A percentile compares a stretch with the other conserved stretches of the same genome.
These are phyloP conservation scores for Penicillium verrucosum DNA, from an alignment of 2,329 filamentous ascomycete genomes.

Conservation along the genomic window DNA sequence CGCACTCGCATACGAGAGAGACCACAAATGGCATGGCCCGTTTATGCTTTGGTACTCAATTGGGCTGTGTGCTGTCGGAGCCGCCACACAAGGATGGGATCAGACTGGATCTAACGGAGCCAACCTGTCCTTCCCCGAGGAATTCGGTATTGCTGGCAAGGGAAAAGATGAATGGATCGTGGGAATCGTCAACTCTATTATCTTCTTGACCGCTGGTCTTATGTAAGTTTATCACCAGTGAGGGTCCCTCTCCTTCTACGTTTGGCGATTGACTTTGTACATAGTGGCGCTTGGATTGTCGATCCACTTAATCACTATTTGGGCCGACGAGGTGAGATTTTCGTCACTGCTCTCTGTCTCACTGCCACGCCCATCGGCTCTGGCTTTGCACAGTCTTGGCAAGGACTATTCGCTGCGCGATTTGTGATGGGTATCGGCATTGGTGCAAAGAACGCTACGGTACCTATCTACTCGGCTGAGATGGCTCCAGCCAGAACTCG, in stretches of 20 bases:
- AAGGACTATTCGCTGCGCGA: slow-evolving; percentile 52
- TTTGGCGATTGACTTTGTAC: neutral
- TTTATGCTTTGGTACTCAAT: slow-evolving; percentile 47
- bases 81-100: slow-evolving; percentile 52
- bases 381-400: slow-evolving; percentile 58
- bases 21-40: slow-evolving; percentile 49
- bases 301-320: slow-evolving; percentile 60
- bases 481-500: slow-evolving; percentile 53
- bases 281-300: slow-evolving; percentile 59
- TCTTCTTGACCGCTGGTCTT: slow-evolving; percentile 34
- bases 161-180: slow-evolving; percentile 54
- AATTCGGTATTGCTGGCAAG: slow-evolving; percentile 42
- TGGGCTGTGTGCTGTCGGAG: slow-evolving; percentile 48
- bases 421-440: slow-evolving; percentile 60
- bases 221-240: slow-evolving; percentile 21
- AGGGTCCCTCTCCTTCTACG: slow-evolving; percentile 45
- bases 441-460: slow-evolving; percentile 56
- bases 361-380: slow-evolving; percentile 66
- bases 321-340: slow-evolving; percentile 62
- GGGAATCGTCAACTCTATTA: slow-evolving; percentile 61
- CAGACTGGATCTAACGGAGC: slow-evolving; percentile 54
- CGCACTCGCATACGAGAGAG: slow-evolving; percentile 44
- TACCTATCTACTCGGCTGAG: slow-evolving; percentile 54
- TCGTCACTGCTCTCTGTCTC: slow-evolving; percentile 59
- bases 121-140: slow-evolving; percentile 48